Base-by-base conservation (phyloP, 306 rosid species). In the Neltuma alba region DNA sequence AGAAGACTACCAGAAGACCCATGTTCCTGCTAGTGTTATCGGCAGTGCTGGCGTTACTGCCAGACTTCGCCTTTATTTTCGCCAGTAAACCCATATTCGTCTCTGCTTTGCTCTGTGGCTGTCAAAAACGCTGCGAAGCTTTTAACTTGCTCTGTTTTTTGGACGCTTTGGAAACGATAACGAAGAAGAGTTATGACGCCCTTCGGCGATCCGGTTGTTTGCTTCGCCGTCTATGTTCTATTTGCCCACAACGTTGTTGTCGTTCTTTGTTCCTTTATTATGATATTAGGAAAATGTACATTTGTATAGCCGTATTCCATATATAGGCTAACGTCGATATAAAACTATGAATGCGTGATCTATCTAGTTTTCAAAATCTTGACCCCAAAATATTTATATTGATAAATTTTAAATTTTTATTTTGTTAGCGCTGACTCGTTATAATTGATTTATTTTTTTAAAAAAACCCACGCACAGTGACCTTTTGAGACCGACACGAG, bases 1-100 rank as follows among this genome's bases (percentile, higher is more conserved):
- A 89, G 84, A 89, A 87, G 5, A 92, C 94, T 4, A 92, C 79
- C 0, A 92, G 90, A 0, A 92, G 79, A 55, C 90, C 92, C 97
- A 88, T 92, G 7, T 87, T 88, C 79, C 84, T 7, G 58, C 85
- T 86, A 86, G 86, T 85, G 54, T 60, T 83, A 3, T 85, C 86
- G 76, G 54, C 30, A 44, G 21, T 2, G 58, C 10, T 37, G 12
- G 13, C 1, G 41, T 8, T 30, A 20, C 20, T 15, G 9, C 7
- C 57, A 75, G 11, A 63, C 30, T 60, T 80, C 57, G 80, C 9
- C 58, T 88, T 84, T 45, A 76, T 75, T 40, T 86, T 80, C 5
- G 89, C 81, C 6, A 81, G 42, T 71, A 83, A 77, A 23, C 85
- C 25, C 68, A 47, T 75, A 12, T 60, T 36, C 74, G 16, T 44